Base-by-base conservation (phyloP, 2,329 filamentous ascomycete genomes). In the Pleomassaria siparia region DNA sequence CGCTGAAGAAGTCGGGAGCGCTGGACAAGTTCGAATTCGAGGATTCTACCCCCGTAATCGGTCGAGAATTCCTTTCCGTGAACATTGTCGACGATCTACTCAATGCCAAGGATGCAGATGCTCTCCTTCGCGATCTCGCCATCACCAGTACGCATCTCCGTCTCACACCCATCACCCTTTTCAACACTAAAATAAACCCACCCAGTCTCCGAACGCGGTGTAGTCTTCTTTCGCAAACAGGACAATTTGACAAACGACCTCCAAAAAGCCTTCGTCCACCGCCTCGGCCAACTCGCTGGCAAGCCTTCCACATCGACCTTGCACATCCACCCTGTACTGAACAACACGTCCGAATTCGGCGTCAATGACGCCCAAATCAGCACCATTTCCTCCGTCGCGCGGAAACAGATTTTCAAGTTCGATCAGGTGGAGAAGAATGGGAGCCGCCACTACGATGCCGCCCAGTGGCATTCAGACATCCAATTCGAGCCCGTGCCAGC, bases 181-280 rank as follows among this genome's bases (percentile, higher is more conserved):
- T 16, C 4, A 18, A n/a, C 15, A 10, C 20, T 30, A 43, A 40
- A 25, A 32, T 44, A 41, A 43, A 15, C 2, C 16, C 4, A 24
- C n/a, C 10, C 44, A 85, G 83, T 88, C 55, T 86, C 84, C 2
- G 78, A 81, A 46, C 80, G 85, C 0, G 84, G 84, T n/a, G 85
- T 88, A 2, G 83, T 87, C 35, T 86, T 87, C 73, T 87, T 88
- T 73, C 80, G 84, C 24, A 76, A 77, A 18, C 85, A 88, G 56
- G 72, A 81, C 51, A 75, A 77, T 54, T 72, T 88, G 29, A 82
- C 76, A 44, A 80, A 85, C 52, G 79, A 83, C 1, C 75, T 85
- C 2, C 84, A 87, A 59, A 88, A 88, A 70, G 70, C 82, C 45
- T 75, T 88, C 0, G 79, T 80, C 12, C 75, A 81, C n/a, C 74